Evolutionary conservation across 2,329 filamentous ascomycete species (phyloP).

Genomic region (Plectosphaerella plurivora): DNA sequence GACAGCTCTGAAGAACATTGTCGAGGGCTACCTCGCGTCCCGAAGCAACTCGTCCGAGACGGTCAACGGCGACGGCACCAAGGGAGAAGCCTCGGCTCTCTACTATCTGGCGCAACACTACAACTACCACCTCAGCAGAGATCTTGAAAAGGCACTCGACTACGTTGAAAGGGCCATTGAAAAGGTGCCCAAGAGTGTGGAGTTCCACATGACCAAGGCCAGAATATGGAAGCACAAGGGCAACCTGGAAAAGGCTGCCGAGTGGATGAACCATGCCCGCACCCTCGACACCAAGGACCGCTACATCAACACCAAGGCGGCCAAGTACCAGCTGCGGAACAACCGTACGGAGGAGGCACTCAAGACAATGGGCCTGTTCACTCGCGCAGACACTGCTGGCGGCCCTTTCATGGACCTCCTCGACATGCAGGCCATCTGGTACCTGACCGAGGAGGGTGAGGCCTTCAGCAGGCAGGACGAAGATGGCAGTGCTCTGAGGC

Average conservation of each 20-base stretch:
- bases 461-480: conserved; percentile 80
- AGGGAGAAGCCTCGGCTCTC: conserved; percentile 73
- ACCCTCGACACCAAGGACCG: conserved; percentile 84
- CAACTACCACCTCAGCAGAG: conserved; percentile 83
- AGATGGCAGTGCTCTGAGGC: conserved; percentile 81
- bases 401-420: conserved; percentile 86
- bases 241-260: conserved; percentile 72
- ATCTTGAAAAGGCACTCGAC: conserved; percentile 74
- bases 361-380: conserved; percentile 90
- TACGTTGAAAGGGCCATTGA: conserved; percentile 82
- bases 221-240: conserved; percentile 91
- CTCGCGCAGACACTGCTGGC: conserved; percentile 80
- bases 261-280: conserved; percentile 84
- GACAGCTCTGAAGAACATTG: conserved; percentile 68
- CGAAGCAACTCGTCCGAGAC: conserved; percentile 41
- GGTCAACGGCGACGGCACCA: conserved; percentile 38
- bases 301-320: conserved; percentile 97
- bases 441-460: conserved; percentile 89
- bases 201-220: conserved; percentile 93
- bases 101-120: conserved; percentile 98
- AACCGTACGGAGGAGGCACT: conserved; percentile 83
- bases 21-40: conserved; percentile 70
- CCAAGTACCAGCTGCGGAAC: conserved; percentile 93
- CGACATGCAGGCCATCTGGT: conserved; percentile 99
- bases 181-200: conserved; percentile 74